These are phyloP conservation scores for Pyracantha coccinea DNA, from an alignment of 331 rosid genomes.

Conservation along the genomic window DNA sequence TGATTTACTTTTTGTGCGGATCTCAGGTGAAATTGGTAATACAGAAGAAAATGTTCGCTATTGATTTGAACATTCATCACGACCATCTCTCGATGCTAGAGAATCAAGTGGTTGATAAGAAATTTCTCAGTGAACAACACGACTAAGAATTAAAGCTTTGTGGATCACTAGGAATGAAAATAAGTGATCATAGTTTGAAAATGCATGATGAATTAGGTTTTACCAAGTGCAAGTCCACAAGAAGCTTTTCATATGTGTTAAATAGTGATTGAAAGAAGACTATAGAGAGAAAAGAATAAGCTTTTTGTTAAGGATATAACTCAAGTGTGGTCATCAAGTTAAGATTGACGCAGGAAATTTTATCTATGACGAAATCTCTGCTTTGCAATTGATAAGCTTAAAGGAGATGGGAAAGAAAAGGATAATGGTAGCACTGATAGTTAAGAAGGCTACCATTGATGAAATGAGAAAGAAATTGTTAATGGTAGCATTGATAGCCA, in stretches of 20 bases:
- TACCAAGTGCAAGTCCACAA: not conserved
- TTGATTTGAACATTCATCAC: not conserved
- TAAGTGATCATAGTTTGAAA: not conserved
- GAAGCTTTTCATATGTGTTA: not conserved
- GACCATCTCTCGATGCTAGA: not conserved
- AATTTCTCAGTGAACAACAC: not conserved
- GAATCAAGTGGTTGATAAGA: not conserved
- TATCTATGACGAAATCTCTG: not conserved
- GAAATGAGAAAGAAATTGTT: too few species aligned
- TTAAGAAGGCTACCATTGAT: too few species aligned
- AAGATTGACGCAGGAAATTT: not conserved
- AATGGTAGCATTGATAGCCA: too few species aligned
- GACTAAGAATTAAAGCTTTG: not conserved
- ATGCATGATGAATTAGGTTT: not conserved
- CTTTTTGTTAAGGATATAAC: not conserved
- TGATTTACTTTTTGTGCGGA: not conserved
- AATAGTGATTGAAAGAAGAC: not conserved
- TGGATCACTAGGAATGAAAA: not conserved
- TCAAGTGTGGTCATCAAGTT: conserved; percentile 7
- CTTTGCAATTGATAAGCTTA: not conserved
- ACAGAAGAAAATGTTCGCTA: not conserved
- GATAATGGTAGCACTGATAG: too few species aligned
- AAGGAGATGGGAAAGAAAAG: not conserved
- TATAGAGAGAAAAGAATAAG: not conserved
- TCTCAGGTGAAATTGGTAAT: not conserved